Conservation (phyloP, 2,329 filamentous ascomycete species). For the Ophiostoma ips region DNA sequence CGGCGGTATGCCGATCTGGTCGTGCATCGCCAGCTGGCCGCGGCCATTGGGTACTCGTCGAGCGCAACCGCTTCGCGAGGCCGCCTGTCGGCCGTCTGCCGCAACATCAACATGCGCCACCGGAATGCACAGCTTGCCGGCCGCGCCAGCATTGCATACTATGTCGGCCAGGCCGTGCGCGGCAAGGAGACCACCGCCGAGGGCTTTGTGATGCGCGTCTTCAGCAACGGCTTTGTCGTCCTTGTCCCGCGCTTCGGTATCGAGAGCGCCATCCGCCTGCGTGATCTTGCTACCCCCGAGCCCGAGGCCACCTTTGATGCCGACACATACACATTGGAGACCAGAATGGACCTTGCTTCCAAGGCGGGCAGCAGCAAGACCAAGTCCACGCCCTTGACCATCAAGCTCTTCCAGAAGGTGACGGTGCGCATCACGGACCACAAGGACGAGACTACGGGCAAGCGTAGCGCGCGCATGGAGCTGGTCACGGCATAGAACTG, state of each 20-base stretch:
- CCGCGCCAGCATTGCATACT: constrained; percentile 89
- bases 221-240: constrained; percentile 93
- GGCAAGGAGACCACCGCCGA: constrained; percentile 52
- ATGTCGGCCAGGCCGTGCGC: constrained; percentile 91
- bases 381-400: constrained; percentile 37
- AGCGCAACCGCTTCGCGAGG: constrained; percentile 65
- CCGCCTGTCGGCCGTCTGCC: constrained; percentile 85
- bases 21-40: constrained; percentile 64
- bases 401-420: constrained; percentile 89
- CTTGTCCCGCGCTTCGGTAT: constrained; percentile 94
- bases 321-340: constrained; percentile 66
- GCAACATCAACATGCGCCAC: constrained; percentile 95
- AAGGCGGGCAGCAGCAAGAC: not conserved
- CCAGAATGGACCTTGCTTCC: constrained; percentile 18
- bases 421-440: constrained; percentile 80
- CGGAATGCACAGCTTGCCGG: constrained; percentile 95
- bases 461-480: constrained; percentile 76
- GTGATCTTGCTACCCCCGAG: constrained; percentile 61
- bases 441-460: constrained; percentile 89
- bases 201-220: constrained; percentile 92
- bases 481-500: constrained; percentile 26
- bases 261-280: constrained; percentile 74
- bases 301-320: constrained; percentile 73
- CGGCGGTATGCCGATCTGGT: constrained; percentile 94
- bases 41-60: constrained; percentile 91